Evolutionary conservation across 306 rosid species (phyloP).

Genomic region (Oemleria cerasiformis): DNA sequence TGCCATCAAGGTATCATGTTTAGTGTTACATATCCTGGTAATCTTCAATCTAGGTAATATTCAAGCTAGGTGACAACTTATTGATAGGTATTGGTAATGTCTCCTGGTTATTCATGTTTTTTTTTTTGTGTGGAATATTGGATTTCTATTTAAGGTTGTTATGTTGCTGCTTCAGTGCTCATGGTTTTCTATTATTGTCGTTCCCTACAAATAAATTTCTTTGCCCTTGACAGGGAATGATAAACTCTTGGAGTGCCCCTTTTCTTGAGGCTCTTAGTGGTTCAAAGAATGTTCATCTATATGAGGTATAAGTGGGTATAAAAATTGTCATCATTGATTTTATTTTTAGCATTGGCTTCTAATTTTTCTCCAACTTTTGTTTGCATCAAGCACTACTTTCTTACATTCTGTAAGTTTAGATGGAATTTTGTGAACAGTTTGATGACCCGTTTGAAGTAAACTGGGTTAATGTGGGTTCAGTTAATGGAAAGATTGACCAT

Average conservation of each 20-base stretch:
- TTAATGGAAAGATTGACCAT: not conserved
- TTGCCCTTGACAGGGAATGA: conserved; percentile 57
- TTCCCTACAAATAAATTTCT: conserved; percentile 16
- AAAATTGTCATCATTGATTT: conserved; percentile 13
- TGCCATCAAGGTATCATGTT: not conserved
- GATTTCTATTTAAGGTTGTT: not conserved
- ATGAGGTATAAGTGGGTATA: conserved; percentile 43
- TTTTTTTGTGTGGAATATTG: not conserved
- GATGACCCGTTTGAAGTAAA: not conserved
- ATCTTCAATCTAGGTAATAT: not conserved
- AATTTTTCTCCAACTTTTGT: not conserved
- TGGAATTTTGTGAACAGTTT: not conserved
- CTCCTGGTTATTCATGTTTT: not conserved
- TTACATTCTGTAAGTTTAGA: not conserved
- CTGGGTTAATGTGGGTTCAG: not conserved
- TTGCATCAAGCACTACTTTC: not conserved
- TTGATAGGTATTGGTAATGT: not conserved
- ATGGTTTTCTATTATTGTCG: conserved; percentile 25
- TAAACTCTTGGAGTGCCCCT: conserved; percentile 74
- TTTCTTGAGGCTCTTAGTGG: conserved; percentile 50
- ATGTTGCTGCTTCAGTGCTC: not conserved
- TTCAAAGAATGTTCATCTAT: conserved; percentile 52
- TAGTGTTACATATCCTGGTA: not conserved
- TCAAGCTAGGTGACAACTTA: not conserved
- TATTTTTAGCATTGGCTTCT: not conserved